Evolutionary conservation across 2,329 filamentous ascomycete genomes (phyloP).

Genomic region (Thielaviopsis euricoi): DNA sequence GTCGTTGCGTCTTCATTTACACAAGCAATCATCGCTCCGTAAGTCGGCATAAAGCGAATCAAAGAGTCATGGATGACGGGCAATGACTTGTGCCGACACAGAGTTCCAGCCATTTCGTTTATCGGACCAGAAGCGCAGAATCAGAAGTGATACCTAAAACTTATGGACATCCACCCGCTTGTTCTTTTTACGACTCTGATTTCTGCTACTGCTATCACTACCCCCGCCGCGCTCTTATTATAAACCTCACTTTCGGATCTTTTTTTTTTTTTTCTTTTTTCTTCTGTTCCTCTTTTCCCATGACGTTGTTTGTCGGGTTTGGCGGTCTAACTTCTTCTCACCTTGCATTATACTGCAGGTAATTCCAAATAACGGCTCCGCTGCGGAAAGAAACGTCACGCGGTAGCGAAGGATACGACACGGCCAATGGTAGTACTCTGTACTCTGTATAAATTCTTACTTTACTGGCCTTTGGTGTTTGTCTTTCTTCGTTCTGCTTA

Average conservation of each 20-base stretch:
- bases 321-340: neutral
- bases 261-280: neutral
- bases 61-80: neutral
- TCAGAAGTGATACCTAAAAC: too few relatives aligned
- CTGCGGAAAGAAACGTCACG: neutral
- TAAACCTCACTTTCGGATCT: neutral
- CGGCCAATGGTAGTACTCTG: too few relatives aligned
- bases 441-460: too few relatives aligned
- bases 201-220: neutral
- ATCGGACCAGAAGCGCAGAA: neutral
- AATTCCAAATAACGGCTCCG: neutral
- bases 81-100: neutral
- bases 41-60: neutral
- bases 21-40: neutral
- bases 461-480: too few relatives aligned
- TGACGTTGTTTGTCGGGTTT: neutral
- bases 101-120: neutral
- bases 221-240: neutral
- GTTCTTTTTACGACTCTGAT: too few relatives aligned
- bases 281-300: neutral
- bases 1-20: neutral
- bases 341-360: neutral
- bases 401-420: neutral
- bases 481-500: too few relatives aligned
- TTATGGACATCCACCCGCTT: too few relatives aligned